phyloP scores from a whole-genome alignment of 495 filamentous ascomycete genomes.

The Hypoxylon fragiforme region DNA sequence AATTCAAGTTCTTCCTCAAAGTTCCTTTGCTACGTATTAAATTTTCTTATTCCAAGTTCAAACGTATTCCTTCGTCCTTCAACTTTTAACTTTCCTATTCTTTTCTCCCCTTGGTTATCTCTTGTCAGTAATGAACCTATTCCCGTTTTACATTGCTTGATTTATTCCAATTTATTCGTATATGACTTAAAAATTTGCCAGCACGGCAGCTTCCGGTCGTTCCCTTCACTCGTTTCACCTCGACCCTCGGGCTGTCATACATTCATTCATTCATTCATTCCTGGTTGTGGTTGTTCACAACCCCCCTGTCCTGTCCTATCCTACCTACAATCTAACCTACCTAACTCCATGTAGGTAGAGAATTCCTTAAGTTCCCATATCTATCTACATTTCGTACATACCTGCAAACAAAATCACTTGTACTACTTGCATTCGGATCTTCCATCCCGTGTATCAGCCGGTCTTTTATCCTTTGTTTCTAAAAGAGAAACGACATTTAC shows the following conservation, averaged over 20 bases:
- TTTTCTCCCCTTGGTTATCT: background rate
- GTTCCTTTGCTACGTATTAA: conserved; percentile 6
- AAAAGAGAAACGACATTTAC: background rate
- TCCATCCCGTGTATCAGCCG: conserved; percentile 1
- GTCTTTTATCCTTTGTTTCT: conserved; percentile 4
- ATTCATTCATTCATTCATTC: conserved; percentile 15
- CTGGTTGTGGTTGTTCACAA: conserved; percentile 19
- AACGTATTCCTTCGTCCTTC: background rate
- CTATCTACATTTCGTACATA: no score
- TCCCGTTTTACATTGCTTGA: no score
- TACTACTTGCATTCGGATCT: conserved; percentile 29
- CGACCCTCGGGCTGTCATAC: conserved; percentile 7
- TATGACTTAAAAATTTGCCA: no score
- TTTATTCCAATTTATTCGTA: no score
- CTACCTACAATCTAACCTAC: background rate
- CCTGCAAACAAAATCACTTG: conserved; percentile 24
- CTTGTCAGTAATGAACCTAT: no score
- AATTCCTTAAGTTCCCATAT: no score
- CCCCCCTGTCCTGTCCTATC: conserved; percentile 18
- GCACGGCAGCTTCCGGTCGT: conserved; percentile 25
- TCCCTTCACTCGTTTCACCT: conserved; percentile 31
- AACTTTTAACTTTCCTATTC: background rate
- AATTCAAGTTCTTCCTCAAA: conserved; percentile 12
- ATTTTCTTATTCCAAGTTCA: conserved; percentile 24
- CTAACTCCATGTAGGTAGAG: no score